Evolutionary conservation across 1,284 basidiomycete genomes (phyloP), one percentile per base, ranked within the genome.

Genomic region (Puccinia novopanici): DNA sequence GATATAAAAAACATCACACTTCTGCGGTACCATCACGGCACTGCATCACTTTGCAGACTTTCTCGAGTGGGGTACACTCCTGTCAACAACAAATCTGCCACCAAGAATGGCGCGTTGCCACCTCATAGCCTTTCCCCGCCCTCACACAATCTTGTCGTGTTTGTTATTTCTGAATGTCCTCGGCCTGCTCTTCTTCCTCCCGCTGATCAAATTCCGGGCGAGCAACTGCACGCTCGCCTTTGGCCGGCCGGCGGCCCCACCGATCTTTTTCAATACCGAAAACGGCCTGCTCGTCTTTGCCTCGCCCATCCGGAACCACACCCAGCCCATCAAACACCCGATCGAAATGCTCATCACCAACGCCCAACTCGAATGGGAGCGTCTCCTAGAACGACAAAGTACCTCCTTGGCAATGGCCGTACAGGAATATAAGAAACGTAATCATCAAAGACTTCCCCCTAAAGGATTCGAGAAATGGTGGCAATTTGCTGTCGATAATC

Each of bases 351-450:
- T 88, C 67, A 84, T 88, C 71, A 83, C 85, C 61, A 84, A 87
- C 24, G 88, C 87, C 17, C 87, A 87, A 82, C 73, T 83, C 17
- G 86, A 87, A 74, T 88, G 88, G 88, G 85, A 86, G 61, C 81
- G 83, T 15, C 85, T 86, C 82, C 79, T 88, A 19, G 81, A 84
- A 17, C 82, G 84, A 80, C 88, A 88, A 85, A 87, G 86, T 81
- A 86, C 85, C 83, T 87, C 87, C 19, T 83, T 88, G 42, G 86
- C 87, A 65, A 85, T 88, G 82, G 87, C 87, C 10, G 87, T 87
- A 3, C 81, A 85, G 59, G 86, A 86, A 82, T 88, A 88, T 83
- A 84, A 85, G 75, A 83, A 84, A 73, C 84, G 86, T 70, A 87
- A 87, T 84, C 24, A 72, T 72, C 84, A 84, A 82, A 81, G 80